phyloP scores from a whole-genome alignment of 768 basidiomycete species.

The Zangia roseola region DNA sequence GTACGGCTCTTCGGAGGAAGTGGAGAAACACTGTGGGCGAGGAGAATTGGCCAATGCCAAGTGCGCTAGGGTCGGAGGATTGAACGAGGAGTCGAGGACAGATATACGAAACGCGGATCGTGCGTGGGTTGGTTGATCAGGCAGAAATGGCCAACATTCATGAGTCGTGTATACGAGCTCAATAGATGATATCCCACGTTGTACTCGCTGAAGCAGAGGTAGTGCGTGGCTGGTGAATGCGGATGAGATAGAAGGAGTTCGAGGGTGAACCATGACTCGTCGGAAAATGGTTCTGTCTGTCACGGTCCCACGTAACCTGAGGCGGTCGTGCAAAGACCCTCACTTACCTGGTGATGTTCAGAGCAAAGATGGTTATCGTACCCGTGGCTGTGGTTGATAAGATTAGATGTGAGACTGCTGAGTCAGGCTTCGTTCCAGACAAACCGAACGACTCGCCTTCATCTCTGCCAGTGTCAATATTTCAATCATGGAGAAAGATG shows the following conservation, averaged over 20 bases:
- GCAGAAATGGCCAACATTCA: conserved; percentile 60
- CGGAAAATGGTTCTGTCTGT: not conserved
- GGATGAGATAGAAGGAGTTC: conserved; percentile 7
- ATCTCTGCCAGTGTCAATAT: conserved; percentile 11
- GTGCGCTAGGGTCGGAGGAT: conserved; percentile 88
- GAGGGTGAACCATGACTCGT: conserved; percentile 11
- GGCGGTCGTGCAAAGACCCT: not conserved
- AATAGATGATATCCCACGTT: conserved; percentile 44
- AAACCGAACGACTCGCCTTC: not conserved
- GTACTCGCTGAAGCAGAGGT: conserved; percentile 34
- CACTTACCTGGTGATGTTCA: not conserved
- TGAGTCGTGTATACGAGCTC: conserved; percentile 66
- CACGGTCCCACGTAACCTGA: not conserved
- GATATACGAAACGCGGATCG: conserved; percentile 48
- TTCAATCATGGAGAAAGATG: conserved; percentile 64
- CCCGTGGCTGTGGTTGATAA: not conserved
- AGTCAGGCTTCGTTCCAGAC: conserved; percentile 15
- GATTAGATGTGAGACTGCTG: conserved; percentile 25
- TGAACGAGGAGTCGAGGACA: conserved; percentile 90
- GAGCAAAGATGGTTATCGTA: too few relatives aligned
- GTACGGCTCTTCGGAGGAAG: conserved; percentile 35
- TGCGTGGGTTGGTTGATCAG: conserved; percentile 8
- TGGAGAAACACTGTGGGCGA: conserved; percentile 8
- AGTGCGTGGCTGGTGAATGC: conserved; percentile 23
- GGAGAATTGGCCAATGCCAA: conserved; percentile 62